A percentile compares a stretch with the other conserved stretches of the same genome.
These are phyloP conservation scores for Saturnispora mendoncae DNA, from an alignment of 805 yeast species.

Conservation along the genomic window DNA sequence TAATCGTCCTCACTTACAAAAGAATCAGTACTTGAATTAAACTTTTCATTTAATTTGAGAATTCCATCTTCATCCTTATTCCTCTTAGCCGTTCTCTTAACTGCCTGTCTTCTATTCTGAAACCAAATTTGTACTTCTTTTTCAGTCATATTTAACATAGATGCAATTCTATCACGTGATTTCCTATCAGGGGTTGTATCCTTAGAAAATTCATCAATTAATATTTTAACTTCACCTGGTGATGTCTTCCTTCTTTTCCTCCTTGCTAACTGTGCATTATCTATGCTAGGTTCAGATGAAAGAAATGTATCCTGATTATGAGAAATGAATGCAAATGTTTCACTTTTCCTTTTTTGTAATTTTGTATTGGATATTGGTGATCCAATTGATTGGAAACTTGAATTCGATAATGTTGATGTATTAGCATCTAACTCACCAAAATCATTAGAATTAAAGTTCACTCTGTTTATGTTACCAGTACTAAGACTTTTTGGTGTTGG, in stretches of 20 bases:
- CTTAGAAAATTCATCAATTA: constrained; percentile 67
- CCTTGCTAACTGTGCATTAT: constrained; percentile 87
- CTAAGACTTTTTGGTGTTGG: not conserved
- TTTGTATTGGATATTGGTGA: not conserved
- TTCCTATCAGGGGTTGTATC: constrained; percentile 78
- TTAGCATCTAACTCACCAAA: constrained; percentile 1
- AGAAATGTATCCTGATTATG: constrained; percentile 90
- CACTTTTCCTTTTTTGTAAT: constrained; percentile 12
- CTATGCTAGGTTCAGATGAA: constrained; percentile 71
- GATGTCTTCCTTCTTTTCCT: constrained; percentile 94
- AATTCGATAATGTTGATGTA: not conserved
- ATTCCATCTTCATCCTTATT: too few species aligned
- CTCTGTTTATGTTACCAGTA: not conserved
- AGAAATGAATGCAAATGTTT: constrained; percentile 76
- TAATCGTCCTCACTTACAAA: constrained; percentile 1
- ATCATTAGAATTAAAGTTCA: not conserved
- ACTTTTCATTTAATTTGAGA: not conserved
- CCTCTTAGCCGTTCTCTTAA: constrained; percentile 36
- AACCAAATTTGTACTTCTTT: constrained; percentile 98
- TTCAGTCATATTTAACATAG: constrained; percentile 84
- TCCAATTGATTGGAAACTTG: constrained; percentile 6
- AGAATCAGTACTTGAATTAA: constrained; percentile 1
- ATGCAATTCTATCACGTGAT: constrained; percentile 71
- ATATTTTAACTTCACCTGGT: constrained; percentile 71
- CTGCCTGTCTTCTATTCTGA: constrained; percentile 86